Conservation (phyloP, 345 rosid species). For the Fremontodendron californicum region DNA sequence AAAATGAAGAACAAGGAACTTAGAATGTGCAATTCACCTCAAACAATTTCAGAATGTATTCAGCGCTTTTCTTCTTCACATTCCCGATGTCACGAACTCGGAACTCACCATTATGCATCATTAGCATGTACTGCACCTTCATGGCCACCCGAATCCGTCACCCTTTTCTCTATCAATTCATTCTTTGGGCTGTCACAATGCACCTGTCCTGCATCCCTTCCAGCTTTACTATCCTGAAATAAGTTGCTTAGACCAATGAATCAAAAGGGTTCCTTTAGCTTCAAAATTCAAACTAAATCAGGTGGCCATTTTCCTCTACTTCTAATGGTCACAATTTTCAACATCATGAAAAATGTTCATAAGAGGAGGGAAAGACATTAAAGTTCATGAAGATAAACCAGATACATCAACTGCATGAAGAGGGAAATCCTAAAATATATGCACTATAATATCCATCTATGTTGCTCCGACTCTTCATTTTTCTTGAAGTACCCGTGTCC, state of each 20-base stretch:
- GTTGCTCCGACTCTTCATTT: no score
- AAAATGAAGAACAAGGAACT: slow-evolving; percentile 10
- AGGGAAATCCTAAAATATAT: background rate
- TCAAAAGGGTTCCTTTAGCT: slow-evolving; percentile 7
- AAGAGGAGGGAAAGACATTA: background rate
- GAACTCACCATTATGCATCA: slow-evolving; percentile 15
- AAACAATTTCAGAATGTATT: background rate
- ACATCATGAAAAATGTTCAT: background rate
- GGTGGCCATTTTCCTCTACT: background rate
- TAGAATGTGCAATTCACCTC: slow-evolving; percentile 13
- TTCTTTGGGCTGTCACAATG: slow-evolving; percentile 13
- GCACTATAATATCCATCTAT: background rate
- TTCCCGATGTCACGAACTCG: slow-evolving; percentile 13
- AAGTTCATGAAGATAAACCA: background rate
- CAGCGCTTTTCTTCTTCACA: slow-evolving; percentile 13
- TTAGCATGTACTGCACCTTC: slow-evolving; percentile 17
- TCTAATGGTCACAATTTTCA: background rate
- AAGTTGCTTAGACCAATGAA: slow-evolving; percentile 1
- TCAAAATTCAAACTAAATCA: background rate
- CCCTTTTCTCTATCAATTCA: slow-evolving; percentile 16
- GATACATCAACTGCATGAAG: background rate
- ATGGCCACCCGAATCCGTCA: slow-evolving; percentile 12
- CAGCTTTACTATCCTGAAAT: slow-evolving; percentile 42
- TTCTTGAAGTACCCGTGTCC: no score
- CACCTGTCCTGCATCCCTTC: slow-evolving; percentile 29